phyloP scores from a whole-genome alignment of 257 asterid species.

The Nicotiana benthamiana region DNA sequence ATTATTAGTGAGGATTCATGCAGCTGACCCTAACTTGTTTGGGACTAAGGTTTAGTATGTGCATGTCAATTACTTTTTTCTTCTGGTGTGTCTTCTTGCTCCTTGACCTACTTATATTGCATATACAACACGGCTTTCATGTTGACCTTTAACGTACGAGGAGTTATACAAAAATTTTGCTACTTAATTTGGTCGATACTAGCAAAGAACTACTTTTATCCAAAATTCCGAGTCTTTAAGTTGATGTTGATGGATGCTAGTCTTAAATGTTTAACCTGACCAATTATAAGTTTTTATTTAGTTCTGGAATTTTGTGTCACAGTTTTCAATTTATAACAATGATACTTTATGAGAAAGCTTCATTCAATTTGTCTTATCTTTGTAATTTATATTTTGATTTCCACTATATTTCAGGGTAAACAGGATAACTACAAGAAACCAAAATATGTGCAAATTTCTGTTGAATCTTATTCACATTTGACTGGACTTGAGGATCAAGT shows the following conservation, averaged over 20 bases:
- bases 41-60: too few relatives aligned
- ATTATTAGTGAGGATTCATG: too few relatives aligned
- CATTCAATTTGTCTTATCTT: not conserved
- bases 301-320: not conserved
- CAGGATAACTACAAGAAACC: slow-evolving; percentile 63
- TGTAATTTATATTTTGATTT: not conserved
- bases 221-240: too few relatives aligned
- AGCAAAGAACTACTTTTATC: too few relatives aligned
- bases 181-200: not conserved
- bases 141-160: not conserved
- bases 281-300: not conserved
- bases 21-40: too few relatives aligned
- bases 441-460: slow-evolving; percentile 86
- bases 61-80: not conserved
- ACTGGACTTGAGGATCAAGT: slow-evolving; percentile 91
- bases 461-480: slow-evolving; percentile 89
- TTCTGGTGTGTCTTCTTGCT: not conserved
- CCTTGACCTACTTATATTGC: not conserved
- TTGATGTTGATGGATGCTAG: not conserved
- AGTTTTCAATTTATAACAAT: not conserved
- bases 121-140: not conserved
- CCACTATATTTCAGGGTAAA: slow-evolving; percentile 34
- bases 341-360: not conserved
- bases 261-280: not conserved
- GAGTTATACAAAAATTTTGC: not conserved